Base-by-base conservation (phyloP, 306 rosid species). In the Clitoria ternatea region DNA sequence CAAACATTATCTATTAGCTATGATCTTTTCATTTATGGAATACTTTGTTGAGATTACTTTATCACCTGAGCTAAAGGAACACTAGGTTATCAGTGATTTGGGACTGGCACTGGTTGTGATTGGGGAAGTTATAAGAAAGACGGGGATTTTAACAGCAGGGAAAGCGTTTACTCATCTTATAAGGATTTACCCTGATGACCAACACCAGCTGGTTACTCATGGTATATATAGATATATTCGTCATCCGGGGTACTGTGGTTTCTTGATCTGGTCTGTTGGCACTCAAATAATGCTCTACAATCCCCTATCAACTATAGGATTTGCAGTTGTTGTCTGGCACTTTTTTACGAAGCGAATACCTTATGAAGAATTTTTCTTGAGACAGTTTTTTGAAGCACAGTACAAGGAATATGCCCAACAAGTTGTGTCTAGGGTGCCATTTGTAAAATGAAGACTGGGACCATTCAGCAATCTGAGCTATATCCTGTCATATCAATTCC, bases 241-340 rank as follows among this genome's bases (percentile, higher is more conserved):
- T 29, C 98, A 92, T 87, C 98, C 98, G 0, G 84, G 98, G 19
- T 92, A 92, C 77, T 76, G 79, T 15, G 97, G 98, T 53, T 92
- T 92, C 82, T 44, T 92, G 60, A 48, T 92, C 52, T 92, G 98
- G 98, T 84, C 97, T 3, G 83, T 93, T 59, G 94, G 94, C 23
- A 88, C 98, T 42, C 98, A 93, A 81, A 74, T 88, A 75, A 93
- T 93, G 98, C 92, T 93, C 6, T 90, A 97, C 74, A 93, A 93
- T 78, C 98, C 98, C 15, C 1, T 93, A 40, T 93, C 96, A 11
- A 81, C 81, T 7, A 12, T 87, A 60, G 92, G 76, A 26, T 93
- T 90, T 78, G 77, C 87, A 9, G 57, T 74, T 39, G 89, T 93
- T 19, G 94, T 88, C 49, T 93, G 96, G 98, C 85, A 11, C 77